phyloP scores from a whole-genome alignment of 352 stramenopile species.

The Stephanocyclus meneghinianus region DNA sequence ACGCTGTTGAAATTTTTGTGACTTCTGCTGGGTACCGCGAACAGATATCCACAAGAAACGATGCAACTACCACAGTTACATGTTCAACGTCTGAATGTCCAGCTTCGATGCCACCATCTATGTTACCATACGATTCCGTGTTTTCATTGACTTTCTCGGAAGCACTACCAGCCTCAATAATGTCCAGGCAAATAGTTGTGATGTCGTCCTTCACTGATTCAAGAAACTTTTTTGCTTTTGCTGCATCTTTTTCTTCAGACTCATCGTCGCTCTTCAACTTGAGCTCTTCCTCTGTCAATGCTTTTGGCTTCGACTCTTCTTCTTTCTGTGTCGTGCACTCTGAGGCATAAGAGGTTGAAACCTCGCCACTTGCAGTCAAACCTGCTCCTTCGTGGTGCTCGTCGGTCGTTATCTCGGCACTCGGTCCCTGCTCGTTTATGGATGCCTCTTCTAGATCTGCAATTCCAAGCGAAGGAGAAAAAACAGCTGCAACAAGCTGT shows the following conservation, averaged over 20 bases:
- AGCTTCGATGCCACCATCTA: constrained; percentile 20
- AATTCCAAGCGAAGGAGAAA: not conserved
- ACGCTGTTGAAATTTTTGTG: constrained; percentile 42
- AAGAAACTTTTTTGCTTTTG: constrained; percentile 39
- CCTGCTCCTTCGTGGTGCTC: not conserved
- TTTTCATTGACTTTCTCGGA: constrained; percentile 7
- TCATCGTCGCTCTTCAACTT: constrained; percentile 38
- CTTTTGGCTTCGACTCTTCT: constrained; percentile 25
- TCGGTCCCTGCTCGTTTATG: not conserved
- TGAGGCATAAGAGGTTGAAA: not conserved
- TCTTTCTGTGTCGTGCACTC: constrained; percentile 7
- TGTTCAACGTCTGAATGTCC: constrained; percentile 20
- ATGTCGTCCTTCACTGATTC: constrained; percentile 41
- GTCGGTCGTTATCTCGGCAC: not conserved
- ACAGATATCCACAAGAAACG: constrained; percentile 73
- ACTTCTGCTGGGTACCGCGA: constrained; percentile 54
- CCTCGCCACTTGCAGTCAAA: not conserved
- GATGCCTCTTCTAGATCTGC: not conserved
- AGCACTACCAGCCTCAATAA: constrained; percentile 43
- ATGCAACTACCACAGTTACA: constrained; percentile 65
- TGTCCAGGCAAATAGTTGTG: constrained; percentile 38
- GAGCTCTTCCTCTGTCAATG: constrained; percentile 28
- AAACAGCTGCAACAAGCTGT: constrained; percentile 1
- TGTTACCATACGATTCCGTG: not conserved
- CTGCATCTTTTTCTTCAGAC: constrained; percentile 47